Conservation (phyloP, 2,329 filamentous ascomycete species). For the Pyrenophora tritici-repentis region DNA sequence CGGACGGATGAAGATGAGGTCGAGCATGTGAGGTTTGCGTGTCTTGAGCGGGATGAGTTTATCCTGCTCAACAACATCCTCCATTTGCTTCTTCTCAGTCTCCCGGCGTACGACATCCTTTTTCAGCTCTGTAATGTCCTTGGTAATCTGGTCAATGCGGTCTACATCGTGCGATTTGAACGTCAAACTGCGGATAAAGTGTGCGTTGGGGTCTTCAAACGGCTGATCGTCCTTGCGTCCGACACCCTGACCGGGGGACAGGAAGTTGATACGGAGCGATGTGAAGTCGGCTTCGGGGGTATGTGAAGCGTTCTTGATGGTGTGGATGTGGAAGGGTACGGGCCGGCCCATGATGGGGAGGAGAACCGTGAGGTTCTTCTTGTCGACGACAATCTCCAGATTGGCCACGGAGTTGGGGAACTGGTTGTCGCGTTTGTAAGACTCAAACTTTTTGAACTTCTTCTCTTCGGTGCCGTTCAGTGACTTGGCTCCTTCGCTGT, state of each 20-base stretch:
- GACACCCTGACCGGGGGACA: slow-evolving; percentile 95
- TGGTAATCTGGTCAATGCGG: slow-evolving; percentile 86
- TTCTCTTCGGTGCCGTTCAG: slow-evolving; percentile 92
- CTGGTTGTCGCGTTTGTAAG: slow-evolving; percentile 97
- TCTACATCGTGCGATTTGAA: slow-evolving; percentile 90
- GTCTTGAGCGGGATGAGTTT: slow-evolving; percentile 95
- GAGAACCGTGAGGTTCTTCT: slow-evolving; percentile 86
- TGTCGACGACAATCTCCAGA: slow-evolving; percentile 85
- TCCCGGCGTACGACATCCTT: slow-evolving; percentile 90
- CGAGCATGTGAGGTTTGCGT: slow-evolving; percentile 85
- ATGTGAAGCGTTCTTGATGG: slow-evolving; percentile 98
- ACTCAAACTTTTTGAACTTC: slow-evolving; percentile 99
- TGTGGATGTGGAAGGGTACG: slow-evolving; percentile 96
- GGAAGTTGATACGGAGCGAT: slow-evolving; percentile 93
- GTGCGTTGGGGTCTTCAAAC: slow-evolving; percentile 93
- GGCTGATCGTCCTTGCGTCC: slow-evolving; percentile 96
- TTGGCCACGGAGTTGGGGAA: slow-evolving; percentile 82
- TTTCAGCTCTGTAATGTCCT: slow-evolving; percentile 94
- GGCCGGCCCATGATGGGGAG: slow-evolving; percentile 96
- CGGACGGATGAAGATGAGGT: slow-evolving; percentile 94
- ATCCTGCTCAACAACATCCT: slow-evolving; percentile 98
- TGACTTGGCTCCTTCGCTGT: slow-evolving; percentile 81
- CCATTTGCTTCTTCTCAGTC: slow-evolving; percentile 99
- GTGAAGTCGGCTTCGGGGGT: slow-evolving; percentile 94
- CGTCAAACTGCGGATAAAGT: slow-evolving; percentile 94